Evolutionary conservation across 192 early-diverging fungal genomes (phyloP), one percentile per base, ranked within the genome.

Genomic region (Coemansia sp.): DNA sequence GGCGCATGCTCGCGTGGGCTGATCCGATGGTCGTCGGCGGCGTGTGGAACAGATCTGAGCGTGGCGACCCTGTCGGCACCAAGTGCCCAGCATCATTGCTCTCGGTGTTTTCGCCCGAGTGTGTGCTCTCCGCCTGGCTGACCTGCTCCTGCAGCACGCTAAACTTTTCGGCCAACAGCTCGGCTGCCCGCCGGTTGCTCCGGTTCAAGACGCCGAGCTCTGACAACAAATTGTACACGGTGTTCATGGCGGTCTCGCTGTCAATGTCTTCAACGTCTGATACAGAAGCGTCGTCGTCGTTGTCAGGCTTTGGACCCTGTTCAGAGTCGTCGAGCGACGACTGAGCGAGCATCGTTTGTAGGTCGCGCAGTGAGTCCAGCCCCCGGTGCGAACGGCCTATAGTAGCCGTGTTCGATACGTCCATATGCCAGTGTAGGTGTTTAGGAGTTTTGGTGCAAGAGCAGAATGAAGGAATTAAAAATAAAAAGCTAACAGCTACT

Each of bases 171-270:
- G 74, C 65, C 38, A 81, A 47, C 5, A 35, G 31, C 37, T 81
- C 73, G 45, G 78, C 78, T 1, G 62, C 65, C 25, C 63, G 59
- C 29, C 78, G 61, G 59, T 81, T 81, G 69, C 64, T 69, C 17
- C 69, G 58, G 66, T 81, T 81, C 14, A 81, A 52, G 54, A 72
- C 78, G n/a, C 72, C 74, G 3, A 81, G 64, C 54, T 81, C 74
- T 22, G 56, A 75, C 25, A 81, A 63, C 3, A 81, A 50, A 29
- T 81, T 81, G 57, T 81, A 81, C 27, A 81, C 58, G 3, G 78
- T 81, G 61, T 76, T 81, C 23, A 75, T 72, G 3, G 78, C 78
- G 1, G 78, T 81, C 25, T 68, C 73, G 12, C 58, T 64, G 49
- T 81, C 74, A 26, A 81, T 81, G 35, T 81, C 78, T 3, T 75